Percentiles rank a stretch among this genome's conserved stretches.
phyloP scores from a whole-genome alignment of 192 early-diverging fungal genomes.

The Chytriomyces sp. region DNA sequence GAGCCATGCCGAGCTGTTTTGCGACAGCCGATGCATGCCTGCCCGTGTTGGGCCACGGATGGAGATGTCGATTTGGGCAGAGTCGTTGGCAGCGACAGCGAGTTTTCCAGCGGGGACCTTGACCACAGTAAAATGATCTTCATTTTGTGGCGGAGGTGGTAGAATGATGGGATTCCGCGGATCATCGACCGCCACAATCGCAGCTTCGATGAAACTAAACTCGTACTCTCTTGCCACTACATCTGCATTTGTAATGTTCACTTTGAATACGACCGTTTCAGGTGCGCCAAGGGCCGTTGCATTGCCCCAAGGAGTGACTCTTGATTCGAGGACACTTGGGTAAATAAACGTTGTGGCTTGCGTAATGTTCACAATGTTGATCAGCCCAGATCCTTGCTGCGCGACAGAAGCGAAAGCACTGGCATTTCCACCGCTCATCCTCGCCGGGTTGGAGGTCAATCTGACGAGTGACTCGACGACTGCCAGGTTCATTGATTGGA shows the following conservation, averaged over 20 bases:
- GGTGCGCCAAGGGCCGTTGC: not conserved
- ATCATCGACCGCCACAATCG: conserved; percentile 20
- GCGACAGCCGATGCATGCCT: not conserved
- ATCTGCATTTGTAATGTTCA: not conserved
- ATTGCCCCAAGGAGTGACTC: conserved; percentile 26
- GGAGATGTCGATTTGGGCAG: conserved; percentile 27
- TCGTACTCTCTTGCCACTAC: not conserved
- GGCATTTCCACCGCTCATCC: not conserved
- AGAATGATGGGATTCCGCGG: conserved; percentile 11
- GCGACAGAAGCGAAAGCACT: conserved; percentile 45
- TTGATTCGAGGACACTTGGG: conserved; percentile 18
- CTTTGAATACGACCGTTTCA: not conserved
- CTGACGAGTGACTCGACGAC: conserved; percentile 44
- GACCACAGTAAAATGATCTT: not conserved
- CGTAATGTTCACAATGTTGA: conserved; percentile 71
- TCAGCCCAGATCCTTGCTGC: conserved; percentile 74
- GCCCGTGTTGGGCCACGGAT: conserved; percentile 35
- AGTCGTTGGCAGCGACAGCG: conserved; percentile 33
- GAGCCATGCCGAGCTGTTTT: conserved; percentile 6
- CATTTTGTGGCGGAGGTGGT: not conserved
- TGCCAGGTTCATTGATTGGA: conserved; percentile 50
- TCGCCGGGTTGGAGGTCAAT: conserved; percentile 42
- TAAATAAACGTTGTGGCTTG: conserved; percentile 36
- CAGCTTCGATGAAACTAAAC: not conserved
- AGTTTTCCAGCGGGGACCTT: conserved; percentile 9